Evolutionary conservation across 345 rosid genomes (phyloP).

Genomic region (Populus simonii): DNA sequence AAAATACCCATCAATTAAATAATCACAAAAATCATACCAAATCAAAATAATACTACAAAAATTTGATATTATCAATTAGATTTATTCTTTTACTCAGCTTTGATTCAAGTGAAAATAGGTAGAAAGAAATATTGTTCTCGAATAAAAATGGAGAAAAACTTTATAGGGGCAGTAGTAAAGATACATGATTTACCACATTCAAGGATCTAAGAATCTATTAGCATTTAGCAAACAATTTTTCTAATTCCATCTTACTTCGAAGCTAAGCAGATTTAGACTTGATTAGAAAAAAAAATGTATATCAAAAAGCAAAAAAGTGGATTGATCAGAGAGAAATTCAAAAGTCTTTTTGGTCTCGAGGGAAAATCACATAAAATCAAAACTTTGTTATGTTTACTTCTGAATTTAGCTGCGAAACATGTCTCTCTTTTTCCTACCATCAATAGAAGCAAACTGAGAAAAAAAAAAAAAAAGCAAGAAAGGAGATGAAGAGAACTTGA

Average conservation of each 20-base stretch:
- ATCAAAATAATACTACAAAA: not conserved
- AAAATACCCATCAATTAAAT: conserved; percentile 11
- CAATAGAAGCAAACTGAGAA: not conserved
- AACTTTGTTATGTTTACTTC: not conserved
- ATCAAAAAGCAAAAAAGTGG: not conserved
- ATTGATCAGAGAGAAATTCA: not conserved
- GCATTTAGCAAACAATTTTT: not conserved
- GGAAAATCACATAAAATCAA: not conserved
- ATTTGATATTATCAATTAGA: too few species aligned
- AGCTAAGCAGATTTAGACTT: not conserved
- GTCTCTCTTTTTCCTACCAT: not conserved
- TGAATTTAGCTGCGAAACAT: not conserved
- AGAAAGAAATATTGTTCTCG: not conserved
- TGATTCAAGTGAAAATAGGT: not conserved
- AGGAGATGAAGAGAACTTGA: not conserved
- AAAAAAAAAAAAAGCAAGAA: not conserved
- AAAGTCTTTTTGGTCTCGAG: not conserved
- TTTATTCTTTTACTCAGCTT: not conserved
- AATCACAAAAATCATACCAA: not conserved
- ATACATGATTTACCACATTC: not conserved
- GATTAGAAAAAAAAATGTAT: not conserved
- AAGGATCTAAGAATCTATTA: not conserved
- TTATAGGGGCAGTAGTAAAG: not conserved
- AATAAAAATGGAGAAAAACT: not conserved
- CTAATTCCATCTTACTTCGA: not conserved